Evolutionary conservation across 202 grass and related monocot genomes (phyloP).

Genomic region (Panicum hallii): DNA sequence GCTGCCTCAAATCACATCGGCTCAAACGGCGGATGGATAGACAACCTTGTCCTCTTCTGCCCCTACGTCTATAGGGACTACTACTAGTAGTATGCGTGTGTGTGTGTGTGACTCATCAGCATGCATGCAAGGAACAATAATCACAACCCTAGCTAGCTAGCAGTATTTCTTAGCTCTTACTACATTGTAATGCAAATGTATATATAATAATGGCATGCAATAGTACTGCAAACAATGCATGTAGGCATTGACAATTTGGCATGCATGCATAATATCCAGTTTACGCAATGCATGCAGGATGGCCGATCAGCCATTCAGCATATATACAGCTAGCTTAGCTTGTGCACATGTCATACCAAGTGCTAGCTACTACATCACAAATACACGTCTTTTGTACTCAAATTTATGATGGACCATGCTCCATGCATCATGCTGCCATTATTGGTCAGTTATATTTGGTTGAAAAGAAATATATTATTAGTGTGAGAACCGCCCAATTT

Average conservation of each 20-base stretch:
- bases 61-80: not conserved
- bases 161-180: slow-evolving; percentile 23
- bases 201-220: not conserved
- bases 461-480: not conserved
- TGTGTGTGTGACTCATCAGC: not conserved
- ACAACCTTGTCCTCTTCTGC: slow-evolving; percentile 24
- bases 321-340: not conserved
- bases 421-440: not conserved
- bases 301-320: not conserved
- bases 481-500: no score
- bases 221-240: not conserved
- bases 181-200: not conserved
- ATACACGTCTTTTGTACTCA: not conserved
- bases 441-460: not conserved
- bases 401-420: not conserved
- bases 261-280: not conserved
- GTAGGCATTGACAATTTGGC: slow-evolving; percentile 3
- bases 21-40: slow-evolving; percentile 11
- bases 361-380: not conserved
- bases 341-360: not conserved
- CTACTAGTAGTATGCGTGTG: not conserved
- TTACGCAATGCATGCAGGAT: not conserved
- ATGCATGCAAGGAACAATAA: not conserved
- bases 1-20: not conserved
- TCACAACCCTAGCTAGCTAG: not conserved